These are phyloP conservation scores for Kwoniella heveanensis DNA, from an alignment of 768 basidiomycete genomes.

Conservation along the genomic window DNA sequence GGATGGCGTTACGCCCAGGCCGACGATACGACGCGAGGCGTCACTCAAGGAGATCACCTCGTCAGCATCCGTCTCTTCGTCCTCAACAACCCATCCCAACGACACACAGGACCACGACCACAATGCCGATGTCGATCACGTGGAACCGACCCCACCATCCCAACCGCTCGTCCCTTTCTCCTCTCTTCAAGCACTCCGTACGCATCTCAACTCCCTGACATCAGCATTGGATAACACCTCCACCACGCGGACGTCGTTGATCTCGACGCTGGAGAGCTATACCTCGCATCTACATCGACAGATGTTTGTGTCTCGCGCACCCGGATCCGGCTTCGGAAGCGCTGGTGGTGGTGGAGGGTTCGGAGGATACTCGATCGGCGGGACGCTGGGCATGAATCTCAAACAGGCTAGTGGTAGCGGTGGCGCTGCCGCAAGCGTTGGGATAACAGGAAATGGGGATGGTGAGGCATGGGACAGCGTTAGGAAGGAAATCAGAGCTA, in stretches of 20 bases:
- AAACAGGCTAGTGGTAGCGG: slow-evolving; percentile 23
- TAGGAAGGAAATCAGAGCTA: slow-evolving; percentile 52
- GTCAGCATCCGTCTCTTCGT: slow-evolving; percentile 19
- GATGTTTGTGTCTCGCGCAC: slow-evolving; percentile 18
- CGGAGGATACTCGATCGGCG: slow-evolving; percentile 26
- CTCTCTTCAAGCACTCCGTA: background rate
- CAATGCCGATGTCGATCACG: background rate
- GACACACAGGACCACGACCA: no score
- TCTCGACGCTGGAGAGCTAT: slow-evolving; percentile 47
- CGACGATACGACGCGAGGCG: background rate
- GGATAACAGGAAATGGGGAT: background rate
- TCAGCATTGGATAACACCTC: slow-evolving; percentile 36
- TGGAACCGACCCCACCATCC: background rate
- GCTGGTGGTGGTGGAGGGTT: background rate
- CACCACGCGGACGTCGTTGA: slow-evolving; percentile 54
- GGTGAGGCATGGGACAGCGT: slow-evolving; percentile 42
- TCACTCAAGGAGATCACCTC: slow-evolving; percentile 22
- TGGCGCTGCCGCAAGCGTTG: background rate
- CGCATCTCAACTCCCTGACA: slow-evolving; percentile 27
- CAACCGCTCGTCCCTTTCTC: slow-evolving; percentile 1
- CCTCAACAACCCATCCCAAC: background rate
- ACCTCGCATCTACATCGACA: slow-evolving; percentile 47
- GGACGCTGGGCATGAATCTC: slow-evolving; percentile 32
- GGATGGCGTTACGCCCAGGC: background rate
- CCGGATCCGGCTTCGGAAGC: background rate